Evolutionary conservation across 1,284 basidiomycete genomes (phyloP), one percentile per base, ranked within the genome.

Genomic region (Cutaneotrichosporon sp.): DNA sequence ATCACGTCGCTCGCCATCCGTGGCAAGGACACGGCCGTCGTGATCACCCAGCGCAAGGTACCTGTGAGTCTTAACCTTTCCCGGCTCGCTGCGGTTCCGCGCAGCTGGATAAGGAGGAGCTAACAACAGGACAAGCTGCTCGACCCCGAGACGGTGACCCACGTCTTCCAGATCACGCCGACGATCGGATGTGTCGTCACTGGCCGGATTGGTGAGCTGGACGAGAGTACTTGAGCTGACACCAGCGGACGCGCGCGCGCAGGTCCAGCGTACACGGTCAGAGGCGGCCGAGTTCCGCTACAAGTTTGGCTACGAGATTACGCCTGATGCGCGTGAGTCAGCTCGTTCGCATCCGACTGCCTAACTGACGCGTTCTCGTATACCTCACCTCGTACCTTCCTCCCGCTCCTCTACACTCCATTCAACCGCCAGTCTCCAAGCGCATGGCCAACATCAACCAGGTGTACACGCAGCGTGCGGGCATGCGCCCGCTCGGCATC

Each of bases 371-470:
- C 53, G 51, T 14, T 34, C 14, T 57, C 14, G n/a, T 42, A 30
- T 21, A 7, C 2, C 3, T 38, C 22, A 22, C 22, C 6, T 42
- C 22, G 18, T 8, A 50, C 13, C 21, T 63, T 13, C 40, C 26
- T n/a, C 9, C 30, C 21, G 2, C 36, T 53, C 14, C 16, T 51
- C 22, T n/a, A n/a, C n/a, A n/a, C n/a, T n/a, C n/a, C n/a, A n/a
- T 13, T 59, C 53, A 4, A 7, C 8, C 8, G 47, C 1, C 67
- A 81, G 80, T 99, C 51, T 92, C 97, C 40, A 89, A 95, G 75
- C 86, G 97, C 58, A 84, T 99, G 78, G 96, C 97, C 46, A 98
- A 98, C 81, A 93, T 99, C 81, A 99, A 99, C 81, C 97, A 99
- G 82, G 96, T 99, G 2, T 97, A 97, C 82, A 99, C 96, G 0